A percentile compares a stretch with the other conserved stretches of the same genome.
These are phyloP conservation scores for Syzygium aqueum DNA, from an alignment of 345 rosid genomes.

Conservation along the genomic window DNA sequence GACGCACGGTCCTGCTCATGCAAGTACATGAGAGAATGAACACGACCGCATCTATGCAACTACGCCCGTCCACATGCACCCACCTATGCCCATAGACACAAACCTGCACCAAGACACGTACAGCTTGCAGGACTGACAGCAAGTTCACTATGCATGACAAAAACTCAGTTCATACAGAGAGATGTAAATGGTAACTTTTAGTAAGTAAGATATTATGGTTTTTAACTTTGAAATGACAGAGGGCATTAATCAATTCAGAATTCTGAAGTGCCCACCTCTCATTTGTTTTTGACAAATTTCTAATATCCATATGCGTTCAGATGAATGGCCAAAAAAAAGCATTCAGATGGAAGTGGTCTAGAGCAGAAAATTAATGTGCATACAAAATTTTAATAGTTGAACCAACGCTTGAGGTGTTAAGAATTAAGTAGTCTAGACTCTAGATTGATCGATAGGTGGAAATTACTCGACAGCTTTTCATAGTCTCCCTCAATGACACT, in stretches of 20 bases:
- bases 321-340: not conserved
- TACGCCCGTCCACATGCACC: not conserved
- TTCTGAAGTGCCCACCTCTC: not conserved
- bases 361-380: not conserved
- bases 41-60: not conserved
- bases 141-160: not conserved
- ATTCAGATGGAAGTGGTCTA: not conserved
- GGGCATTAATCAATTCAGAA: not conserved
- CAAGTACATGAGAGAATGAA: not conserved
- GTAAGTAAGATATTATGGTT: not conserved
- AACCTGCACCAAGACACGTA: not conserved
- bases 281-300: not conserved
- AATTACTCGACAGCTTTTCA: not conserved
- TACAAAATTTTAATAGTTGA: not conserved
- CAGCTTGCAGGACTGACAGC: not conserved
- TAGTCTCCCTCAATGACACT: not conserved
- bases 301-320: not conserved
- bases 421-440: not conserved
- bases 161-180: not conserved
- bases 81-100: not conserved
- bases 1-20: not conserved
- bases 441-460: not conserved
- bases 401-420: not conserved
- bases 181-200: not conserved
- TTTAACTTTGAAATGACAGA: not conserved